Percentiles rank a stretch among this genome's conserved stretches.
phyloP scores from a whole-genome alignment of 2,329 filamentous ascomycete genomes.

The Aureobasidium melanogenum region DNA sequence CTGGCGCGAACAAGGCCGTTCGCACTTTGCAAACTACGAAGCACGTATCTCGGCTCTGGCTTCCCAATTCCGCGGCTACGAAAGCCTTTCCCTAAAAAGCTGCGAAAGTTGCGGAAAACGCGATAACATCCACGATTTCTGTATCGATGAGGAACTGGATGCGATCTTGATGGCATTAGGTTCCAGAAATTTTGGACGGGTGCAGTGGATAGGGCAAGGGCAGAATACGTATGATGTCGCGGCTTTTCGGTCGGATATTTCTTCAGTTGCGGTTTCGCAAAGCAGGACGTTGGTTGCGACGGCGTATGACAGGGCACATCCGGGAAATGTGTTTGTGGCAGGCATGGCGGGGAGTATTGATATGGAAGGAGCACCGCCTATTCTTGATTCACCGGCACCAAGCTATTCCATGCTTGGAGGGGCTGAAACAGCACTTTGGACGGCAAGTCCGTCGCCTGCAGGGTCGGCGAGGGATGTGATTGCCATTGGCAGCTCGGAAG shows the following conservation, averaged over 20 bases:
- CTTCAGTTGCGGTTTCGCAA: not conserved
- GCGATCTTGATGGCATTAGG: constrained; percentile 8
- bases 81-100: not conserved
- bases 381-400: constrained; percentile 1
- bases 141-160: not conserved
- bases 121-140: constrained; percentile 13
- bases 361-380: not conserved
- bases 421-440: constrained; percentile 3
- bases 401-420: not conserved
- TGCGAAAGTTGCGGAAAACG: constrained; percentile 12
- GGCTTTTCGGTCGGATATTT: constrained; percentile 6
- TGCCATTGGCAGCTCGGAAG: not conserved
- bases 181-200: not conserved
- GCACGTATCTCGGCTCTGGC: constrained; percentile 4
- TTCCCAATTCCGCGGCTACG: not conserved
- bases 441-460: not conserved
- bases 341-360: not conserved
- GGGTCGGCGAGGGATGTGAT: not conserved
- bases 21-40: constrained; percentile 2
- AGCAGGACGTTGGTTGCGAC: constrained; percentile 7
- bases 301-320: not conserved
- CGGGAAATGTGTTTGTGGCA: constrained; percentile 13
- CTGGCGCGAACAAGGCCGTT: constrained; percentile 13
- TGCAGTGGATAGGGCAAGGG: not conserved
- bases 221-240: not conserved